Evolutionary conservation across 2,329 filamentous ascomycete species (phyloP).

Genomic region (Sclerotinia nivalis): DNA sequence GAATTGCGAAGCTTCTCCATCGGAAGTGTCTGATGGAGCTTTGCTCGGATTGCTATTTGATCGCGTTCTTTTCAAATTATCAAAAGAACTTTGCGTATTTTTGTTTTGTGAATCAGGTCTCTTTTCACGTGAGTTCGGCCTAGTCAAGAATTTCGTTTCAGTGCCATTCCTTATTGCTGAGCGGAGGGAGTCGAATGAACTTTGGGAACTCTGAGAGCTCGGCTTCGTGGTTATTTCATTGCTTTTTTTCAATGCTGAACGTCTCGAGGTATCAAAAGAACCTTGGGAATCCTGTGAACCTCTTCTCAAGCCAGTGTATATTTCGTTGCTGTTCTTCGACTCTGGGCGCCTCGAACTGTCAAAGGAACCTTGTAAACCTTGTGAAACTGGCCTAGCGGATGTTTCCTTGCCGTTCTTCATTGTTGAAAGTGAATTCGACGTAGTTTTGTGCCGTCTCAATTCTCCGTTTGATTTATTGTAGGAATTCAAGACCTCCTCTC

Average conservation of each 20-base stretch:
- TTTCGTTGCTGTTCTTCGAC: constrained; percentile 20
- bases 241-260: constrained; percentile 22
- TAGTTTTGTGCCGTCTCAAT: constrained; percentile 47
- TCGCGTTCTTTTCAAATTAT: constrained; percentile 22
- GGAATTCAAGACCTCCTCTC: constrained; percentile 58
- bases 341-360: constrained; percentile 21
- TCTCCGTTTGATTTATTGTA: constrained; percentile 38
- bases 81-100: background rate
- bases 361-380: constrained; percentile 21
- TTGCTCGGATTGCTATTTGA: constrained; percentile 33
- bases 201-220: constrained; percentile 29
- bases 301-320: constrained; percentile 40
- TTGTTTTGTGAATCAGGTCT: constrained; percentile 17
- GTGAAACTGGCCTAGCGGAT: constrained; percentile 33
- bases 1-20: constrained; percentile 63
- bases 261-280: constrained; percentile 25
- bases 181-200: constrained; percentile 17
- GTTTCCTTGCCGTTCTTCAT: constrained; percentile 27
- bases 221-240: constrained; percentile 35
- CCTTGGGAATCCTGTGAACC: constrained; percentile 10
- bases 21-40: constrained; percentile 39
- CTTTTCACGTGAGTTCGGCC: constrained; percentile 12
- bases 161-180: constrained; percentile 18
- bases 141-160: constrained; percentile 19
- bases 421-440: constrained; percentile 33